These are phyloP conservation scores for Teratosphaeria destructans DNA, from an alignment of 2,329 filamentous ascomycete genomes.

Conservation along the genomic window DNA sequence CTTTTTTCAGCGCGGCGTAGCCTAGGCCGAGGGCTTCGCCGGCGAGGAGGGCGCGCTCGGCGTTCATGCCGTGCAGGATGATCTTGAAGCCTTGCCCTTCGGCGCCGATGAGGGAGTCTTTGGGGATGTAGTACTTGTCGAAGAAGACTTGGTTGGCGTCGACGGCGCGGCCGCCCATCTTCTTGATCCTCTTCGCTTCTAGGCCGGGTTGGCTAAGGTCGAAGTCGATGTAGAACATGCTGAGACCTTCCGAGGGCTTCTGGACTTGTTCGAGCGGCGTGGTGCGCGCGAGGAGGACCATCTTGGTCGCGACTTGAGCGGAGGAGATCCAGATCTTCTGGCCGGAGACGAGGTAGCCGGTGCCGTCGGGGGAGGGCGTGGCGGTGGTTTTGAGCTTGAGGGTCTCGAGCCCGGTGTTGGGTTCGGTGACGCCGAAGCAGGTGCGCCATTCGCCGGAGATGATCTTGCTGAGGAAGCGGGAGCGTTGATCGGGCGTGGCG, in stretches of 20 bases:
- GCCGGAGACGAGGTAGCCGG: constrained; percentile 57
- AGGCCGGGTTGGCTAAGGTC: constrained; percentile 56
- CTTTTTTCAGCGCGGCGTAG: constrained; percentile 49
- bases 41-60: constrained; percentile 43
- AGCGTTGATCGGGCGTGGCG: constrained; percentile 53
- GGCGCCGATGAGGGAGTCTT: constrained; percentile 54
- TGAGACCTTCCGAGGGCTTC: constrained; percentile 65
- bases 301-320: constrained; percentile 70
- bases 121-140: constrained; percentile 61
- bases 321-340: constrained; percentile 89
- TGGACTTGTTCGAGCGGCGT: constrained; percentile 55
- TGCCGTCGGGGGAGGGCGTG: constrained; percentile 40
- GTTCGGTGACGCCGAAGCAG: constrained; percentile 81
- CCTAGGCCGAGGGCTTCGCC: constrained; percentile 73
- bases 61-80: constrained; percentile 40
- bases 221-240: constrained; percentile 71
- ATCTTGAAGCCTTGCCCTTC: constrained; percentile 72
- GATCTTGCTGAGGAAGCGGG: constrained; percentile 56
- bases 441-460: constrained; percentile 61
- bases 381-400: constrained; percentile 59
- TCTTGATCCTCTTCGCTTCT: constrained; percentile 62
- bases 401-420: constrained; percentile 70
- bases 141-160: constrained; percentile 87
- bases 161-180: constrained; percentile 75
- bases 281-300: constrained; percentile 73